phyloP scores from a whole-genome alignment of 1,284 basidiomycete species.

The Sparassis latifolia region DNA sequence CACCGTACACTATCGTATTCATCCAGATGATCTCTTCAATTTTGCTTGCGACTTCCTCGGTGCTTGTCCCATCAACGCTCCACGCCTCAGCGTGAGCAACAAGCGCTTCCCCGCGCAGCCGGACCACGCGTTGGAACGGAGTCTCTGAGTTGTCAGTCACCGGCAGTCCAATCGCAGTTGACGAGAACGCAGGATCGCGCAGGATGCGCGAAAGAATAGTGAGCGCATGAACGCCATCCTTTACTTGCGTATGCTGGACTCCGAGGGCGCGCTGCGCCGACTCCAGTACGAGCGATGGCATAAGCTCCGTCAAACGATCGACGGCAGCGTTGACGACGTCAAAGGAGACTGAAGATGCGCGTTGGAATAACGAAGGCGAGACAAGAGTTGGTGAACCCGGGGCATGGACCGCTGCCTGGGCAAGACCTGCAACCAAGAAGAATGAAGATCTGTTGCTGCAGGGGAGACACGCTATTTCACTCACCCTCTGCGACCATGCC shows the following conservation, averaged over 20 bases:
- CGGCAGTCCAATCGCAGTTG: constrained; percentile 38
- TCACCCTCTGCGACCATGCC: constrained; percentile 62
- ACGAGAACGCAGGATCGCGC: constrained; percentile 26
- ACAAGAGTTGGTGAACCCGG: constrained; percentile 19
- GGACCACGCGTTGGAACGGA: constrained; percentile 25
- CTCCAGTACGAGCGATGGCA: constrained; percentile 14
- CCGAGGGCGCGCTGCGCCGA: constrained; percentile 1
- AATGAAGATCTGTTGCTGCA: background rate
- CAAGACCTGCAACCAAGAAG: constrained; percentile 24
- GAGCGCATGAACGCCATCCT: constrained; percentile 25
- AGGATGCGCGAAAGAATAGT: constrained; percentile 33
- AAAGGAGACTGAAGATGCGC: constrained; percentile 2
- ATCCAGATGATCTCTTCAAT: constrained; percentile 41
- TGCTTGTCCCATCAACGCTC: constrained; percentile 32
- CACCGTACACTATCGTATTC: constrained; percentile 34
- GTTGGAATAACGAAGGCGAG: constrained; percentile 22
- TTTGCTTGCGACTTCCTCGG: constrained; percentile 32
- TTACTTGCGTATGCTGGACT: constrained; percentile 15
- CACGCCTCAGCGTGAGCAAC: constrained; percentile 42
- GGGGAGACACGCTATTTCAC: background rate
- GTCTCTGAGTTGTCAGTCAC: constrained; percentile 21
- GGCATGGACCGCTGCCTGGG: constrained; percentile 27
- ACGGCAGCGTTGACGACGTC: constrained; percentile 8
- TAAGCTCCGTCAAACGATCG: constrained; percentile 12
- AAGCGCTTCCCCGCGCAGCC: constrained; percentile 29